Evolutionary conservation across 176 grass and related monocot species (phyloP), one percentile per base, ranked within the genome.

Genomic region (Elaeis guineensis): DNA sequence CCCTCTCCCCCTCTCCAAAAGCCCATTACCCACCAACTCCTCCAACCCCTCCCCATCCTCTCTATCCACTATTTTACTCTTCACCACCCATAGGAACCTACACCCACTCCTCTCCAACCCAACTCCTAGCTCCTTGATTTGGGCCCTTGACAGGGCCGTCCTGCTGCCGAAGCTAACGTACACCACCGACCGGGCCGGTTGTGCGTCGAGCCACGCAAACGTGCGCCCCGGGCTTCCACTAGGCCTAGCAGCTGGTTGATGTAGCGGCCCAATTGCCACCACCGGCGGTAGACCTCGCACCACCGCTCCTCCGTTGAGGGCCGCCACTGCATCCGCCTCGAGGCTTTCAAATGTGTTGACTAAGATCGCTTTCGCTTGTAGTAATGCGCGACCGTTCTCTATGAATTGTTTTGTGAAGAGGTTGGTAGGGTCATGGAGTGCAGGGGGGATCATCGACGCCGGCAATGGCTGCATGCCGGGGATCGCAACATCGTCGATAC

Each of bases 81-180:
- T 89, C 9, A 89, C 51, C 25, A 95, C 57, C 85, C 89, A 95
- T 4, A 95, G 61, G 67, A 95, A 95, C 21, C 50, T 74, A 48
- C 14, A 69, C 26, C 76, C 69, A 20, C 85, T 89, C 0, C 50
- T 64, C 58, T 95, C 82, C 57, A 83, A 63, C 20, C 89, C 89
- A 1, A 64, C 28, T 14, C 56, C 85, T 3, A 95, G 61, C 79
- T 95, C 81, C 16, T 48, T 69, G 22, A 75, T 57, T 54, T 89
- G 85, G 0, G 75, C 81, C 0, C 0, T 63, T 4, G 53, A 53
- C 54, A 74, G 78, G 5, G 62, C 61, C 18, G 22, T 72, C 0
- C 81, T 81, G 78, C 71, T 95, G 6, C 89, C 89, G 57, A 95
- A 95, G 65, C 78, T 70, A 1, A 87, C 51, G 35, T 87, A 92